Evolutionary conservation across 2,329 filamentous ascomycete genomes (phyloP), one percentile per base, ranked within the genome.

Genomic region (Arthrinium phaeospermum): DNA sequence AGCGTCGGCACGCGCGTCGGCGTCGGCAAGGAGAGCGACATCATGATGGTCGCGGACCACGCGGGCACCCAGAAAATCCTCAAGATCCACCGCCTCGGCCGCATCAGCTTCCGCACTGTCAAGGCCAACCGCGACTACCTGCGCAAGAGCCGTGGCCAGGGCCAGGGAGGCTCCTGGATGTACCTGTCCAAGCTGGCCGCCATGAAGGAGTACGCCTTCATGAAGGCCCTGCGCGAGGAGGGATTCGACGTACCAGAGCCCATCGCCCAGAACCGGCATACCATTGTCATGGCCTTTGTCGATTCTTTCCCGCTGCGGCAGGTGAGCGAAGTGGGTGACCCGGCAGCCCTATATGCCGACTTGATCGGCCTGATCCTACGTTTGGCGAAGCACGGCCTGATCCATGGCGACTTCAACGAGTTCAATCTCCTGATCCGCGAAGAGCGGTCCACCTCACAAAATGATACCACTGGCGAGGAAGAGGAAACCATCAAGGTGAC

Each of bases 341-440:
- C 96, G 0, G 93, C 94, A 3, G 85, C 85, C n/a, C 87, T 99
- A 7, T 99, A 99, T 80, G 92, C 91, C n/a, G 94, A 98, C 73
- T 86, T 99, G 46, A 97, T 99, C 79, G 88, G 91, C 57, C 89
- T 98, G 77, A 94, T 99, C 71, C 86, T 99, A 61, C 90, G 91
- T 41, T 87, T 99, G 53, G 96, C 96, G 7, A 91, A 91, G 74
- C 91, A 95, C 76, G 96, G 96, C 8, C 86, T 99, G 68, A 99
- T 99, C 74, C 96, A 99, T 80, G 96, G 96, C 74, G 96, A 99
- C 81, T 99, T 97, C 86, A 99, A 99, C 85, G 97, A 99, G 82
- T 99, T 99, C 88, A 99, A 99, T 82, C 96, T 99, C 75, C 86
- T 99, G 46, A 91, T 99, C 81, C 94, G 96, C 80, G 96, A 98